A percentile compares a stretch with the other conserved stretches of the same genome.
Evolutionary conservation across 441 rosid genomes (phyloP).

Genomic region (Dalechampia spathulata): DNA sequence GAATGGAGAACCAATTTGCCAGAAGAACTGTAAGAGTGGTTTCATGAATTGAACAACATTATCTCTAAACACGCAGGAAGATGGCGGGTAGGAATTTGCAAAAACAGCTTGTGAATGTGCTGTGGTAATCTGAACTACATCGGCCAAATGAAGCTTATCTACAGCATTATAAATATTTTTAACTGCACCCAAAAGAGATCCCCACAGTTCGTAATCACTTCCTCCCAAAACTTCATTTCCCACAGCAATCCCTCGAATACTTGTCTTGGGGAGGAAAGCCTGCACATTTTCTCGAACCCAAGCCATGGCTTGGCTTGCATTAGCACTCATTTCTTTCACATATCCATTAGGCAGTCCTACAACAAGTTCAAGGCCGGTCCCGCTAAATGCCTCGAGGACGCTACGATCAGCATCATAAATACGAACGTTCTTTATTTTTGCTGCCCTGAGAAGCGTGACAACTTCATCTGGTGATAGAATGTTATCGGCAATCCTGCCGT

Average conservation of each 20-base stretch:
- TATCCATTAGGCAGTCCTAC: slow-evolving; percentile 70
- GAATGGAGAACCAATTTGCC: slow-evolving; percentile 67
- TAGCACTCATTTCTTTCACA: slow-evolving; percentile 61
- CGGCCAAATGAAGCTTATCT: slow-evolving; percentile 43
- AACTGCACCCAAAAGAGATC: slow-evolving; percentile 61
- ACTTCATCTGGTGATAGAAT: slow-evolving; percentile 84
- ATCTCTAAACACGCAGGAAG: slow-evolving; percentile 56
- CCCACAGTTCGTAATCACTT: slow-evolving; percentile 41
- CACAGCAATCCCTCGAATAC: slow-evolving; percentile 75
- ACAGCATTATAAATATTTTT: slow-evolving; percentile 66
- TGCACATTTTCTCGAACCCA: slow-evolving; percentile 89
- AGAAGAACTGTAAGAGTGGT: slow-evolving; percentile 57
- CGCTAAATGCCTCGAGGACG: slow-evolving; percentile 77
- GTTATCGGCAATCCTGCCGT: slow-evolving; percentile 88
- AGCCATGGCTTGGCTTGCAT: slow-evolving; percentile 53
- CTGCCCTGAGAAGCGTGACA: slow-evolving; percentile 63
- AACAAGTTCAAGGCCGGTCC: slow-evolving; percentile 73
- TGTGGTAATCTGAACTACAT: slow-evolving; percentile 67
- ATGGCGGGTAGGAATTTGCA: slow-evolving; percentile 63
- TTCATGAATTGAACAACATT: slow-evolving; percentile 63
- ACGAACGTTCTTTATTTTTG: slow-evolving; percentile 81
- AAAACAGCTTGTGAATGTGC: slow-evolving; percentile 92
- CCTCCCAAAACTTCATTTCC: slow-evolving; percentile 89
- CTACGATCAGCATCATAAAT: slow-evolving; percentile 76
- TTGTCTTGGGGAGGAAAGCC: slow-evolving; percentile 68